A percentile compares a stretch with the other conserved stretches of the same genome.
phyloP scores from a whole-genome alignment of 2,329 filamentous ascomycete genomes.

The Emmonsia crescens region DNA sequence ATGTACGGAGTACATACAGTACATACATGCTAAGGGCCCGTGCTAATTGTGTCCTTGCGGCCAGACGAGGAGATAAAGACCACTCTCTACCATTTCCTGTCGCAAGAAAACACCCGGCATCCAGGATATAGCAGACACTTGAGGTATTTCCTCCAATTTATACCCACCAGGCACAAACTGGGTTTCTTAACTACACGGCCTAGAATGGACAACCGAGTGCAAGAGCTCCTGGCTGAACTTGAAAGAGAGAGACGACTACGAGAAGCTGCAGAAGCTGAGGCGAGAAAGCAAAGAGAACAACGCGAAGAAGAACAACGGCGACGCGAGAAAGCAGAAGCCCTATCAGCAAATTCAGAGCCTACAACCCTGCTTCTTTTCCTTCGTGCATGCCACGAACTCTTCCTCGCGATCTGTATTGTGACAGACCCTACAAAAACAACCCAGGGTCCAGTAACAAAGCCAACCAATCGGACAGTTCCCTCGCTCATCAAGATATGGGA shows the following conservation, averaged over 20 bases:
- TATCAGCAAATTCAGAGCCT: neutral
- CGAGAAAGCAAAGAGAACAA: neutral
- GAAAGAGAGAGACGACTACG: constrained; percentile 3
- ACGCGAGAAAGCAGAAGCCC: constrained; percentile 5
- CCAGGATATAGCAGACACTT: too few species aligned
- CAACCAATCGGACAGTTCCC: constrained; percentile 8
- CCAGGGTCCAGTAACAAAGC: constrained; percentile 10
- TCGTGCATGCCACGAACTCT: constrained; percentile 9
- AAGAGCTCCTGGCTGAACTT: constrained; percentile 3
- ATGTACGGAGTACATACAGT: too few species aligned
- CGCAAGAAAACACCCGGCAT: too few species aligned
- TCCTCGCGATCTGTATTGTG: constrained; percentile 7
- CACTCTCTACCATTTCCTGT: too few species aligned
- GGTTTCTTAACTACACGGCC: neutral
- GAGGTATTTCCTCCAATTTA: too few species aligned
- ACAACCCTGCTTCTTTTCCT: constrained; percentile 6
- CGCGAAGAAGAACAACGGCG: constrained; percentile 1
- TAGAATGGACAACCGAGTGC: constrained; percentile 1
- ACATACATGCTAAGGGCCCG: too few species aligned
- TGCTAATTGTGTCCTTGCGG: too few species aligned
- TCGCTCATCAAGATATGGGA: constrained; percentile 9
- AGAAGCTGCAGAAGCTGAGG: neutral
- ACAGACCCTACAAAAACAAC: constrained; percentile 11
- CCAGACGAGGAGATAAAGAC: too few species aligned
- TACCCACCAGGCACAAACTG: neutral